Evolutionary conservation across 805 yeast species (phyloP), one percentile per base, ranked within the genome.

Genomic region (Lachancea kluyveri): DNA sequence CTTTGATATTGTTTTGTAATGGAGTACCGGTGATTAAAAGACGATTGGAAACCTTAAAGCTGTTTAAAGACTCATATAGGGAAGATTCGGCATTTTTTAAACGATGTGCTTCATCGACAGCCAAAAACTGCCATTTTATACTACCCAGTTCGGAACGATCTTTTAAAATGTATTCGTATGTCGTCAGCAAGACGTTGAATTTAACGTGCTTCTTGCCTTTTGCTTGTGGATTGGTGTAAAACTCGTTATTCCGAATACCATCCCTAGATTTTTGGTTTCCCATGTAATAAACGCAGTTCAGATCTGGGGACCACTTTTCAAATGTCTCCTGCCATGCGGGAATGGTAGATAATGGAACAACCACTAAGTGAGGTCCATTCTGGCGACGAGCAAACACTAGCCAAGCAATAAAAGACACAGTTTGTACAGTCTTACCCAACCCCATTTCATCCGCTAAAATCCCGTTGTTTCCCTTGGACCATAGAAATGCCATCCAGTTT

Each of bases 321-420:
- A 92, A 85, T 3, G 98, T 92, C 54, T 92, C 98, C 62, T 92
- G 97, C 99, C 99, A 92, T 0, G 98, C 95, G 3, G 97, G 96
- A 34, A 92, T 77, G 0, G 99, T 92, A 2, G 95, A 83, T 36
- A 92, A 64, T 1, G 99, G 99, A 6, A 92, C 98, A 18, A 92
- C 98, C 12, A 92, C 92, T 26, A 92, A 54, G 58, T 90, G 96
- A 3, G 99, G 98, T 6, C 99, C 99, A 59, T 88, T 84, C 54
- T 92, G 98, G 59, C 95, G 75, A 56, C 98, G 76, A 4, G 96
- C 94, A 57, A 82, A 92, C 23, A 92, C 76, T 30, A 92, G 70
- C 97, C 98, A 92, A 27, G 95, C 82, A 42, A 92, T 65, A 52
- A 92, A 92, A 3, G 95, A 73, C 9, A 92, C 95, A 0, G 97